Conservation (phyloP, 345 rosid species). For the Geranium rotundifolium region DNA sequence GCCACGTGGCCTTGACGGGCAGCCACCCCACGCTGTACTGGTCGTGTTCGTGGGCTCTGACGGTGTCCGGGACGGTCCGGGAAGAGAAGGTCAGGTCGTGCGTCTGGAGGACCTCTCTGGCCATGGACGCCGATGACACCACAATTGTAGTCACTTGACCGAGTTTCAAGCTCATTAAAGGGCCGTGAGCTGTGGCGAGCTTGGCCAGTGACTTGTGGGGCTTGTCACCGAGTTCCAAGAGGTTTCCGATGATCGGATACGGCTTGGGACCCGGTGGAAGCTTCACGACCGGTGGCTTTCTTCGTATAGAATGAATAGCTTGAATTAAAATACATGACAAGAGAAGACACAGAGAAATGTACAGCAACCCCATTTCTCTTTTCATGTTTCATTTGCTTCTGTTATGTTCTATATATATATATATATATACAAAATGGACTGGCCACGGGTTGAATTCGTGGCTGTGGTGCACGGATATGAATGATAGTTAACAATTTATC, state of each 20-base stretch:
- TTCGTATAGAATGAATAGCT: not conserved
- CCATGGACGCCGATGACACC: slow-evolving; percentile 17
- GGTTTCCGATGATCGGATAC: slow-evolving; percentile 23
- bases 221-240: slow-evolving; percentile 16
- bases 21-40: no score
- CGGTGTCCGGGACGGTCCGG: no score
- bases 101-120: slow-evolving; percentile 23
- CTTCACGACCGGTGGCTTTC: not conserved
- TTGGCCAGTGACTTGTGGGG: slow-evolving; percentile 26
- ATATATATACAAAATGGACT: no score
- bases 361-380: not conserved
- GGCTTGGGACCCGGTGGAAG: slow-evolving; percentile 28
- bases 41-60: no score
- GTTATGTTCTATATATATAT: no score
- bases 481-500: no score
- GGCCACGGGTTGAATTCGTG: no score
- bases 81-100: no score
- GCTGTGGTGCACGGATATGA: no score
- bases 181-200: slow-evolving; percentile 27
- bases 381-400: no score
- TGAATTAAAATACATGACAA: not conserved
- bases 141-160: slow-evolving; percentile 24
- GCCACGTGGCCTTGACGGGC: no score
- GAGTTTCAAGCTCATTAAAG: slow-evolving; percentile 23
- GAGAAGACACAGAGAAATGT: slow-evolving; percentile 4